Evolutionary conservation across 2,329 filamentous ascomycete genomes (phyloP).

Genomic region (Amauroascus niger): DNA sequence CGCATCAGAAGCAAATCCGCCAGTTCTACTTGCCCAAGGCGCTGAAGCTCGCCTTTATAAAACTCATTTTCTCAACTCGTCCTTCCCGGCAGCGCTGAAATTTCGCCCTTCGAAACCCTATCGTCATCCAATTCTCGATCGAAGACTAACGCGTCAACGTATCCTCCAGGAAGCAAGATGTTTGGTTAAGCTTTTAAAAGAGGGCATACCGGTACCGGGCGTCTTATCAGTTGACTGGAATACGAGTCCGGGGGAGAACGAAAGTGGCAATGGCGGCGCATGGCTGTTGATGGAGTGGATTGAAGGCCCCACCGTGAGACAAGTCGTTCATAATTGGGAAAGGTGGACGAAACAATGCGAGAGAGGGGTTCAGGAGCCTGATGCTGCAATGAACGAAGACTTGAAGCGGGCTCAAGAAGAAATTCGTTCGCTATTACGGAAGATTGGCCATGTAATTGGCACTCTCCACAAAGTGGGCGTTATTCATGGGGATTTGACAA

Average conservation of each 20-base stretch:
- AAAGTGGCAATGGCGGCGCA: slow-evolving; percentile 53
- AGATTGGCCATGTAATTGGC: slow-evolving; percentile 63
- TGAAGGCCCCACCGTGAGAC: slow-evolving; percentile 59
- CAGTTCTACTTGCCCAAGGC: slow-evolving; percentile 78
- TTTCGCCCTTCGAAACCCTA: slow-evolving; percentile 85
- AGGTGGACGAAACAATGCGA: slow-evolving; percentile 34
- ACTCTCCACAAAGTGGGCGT: slow-evolving; percentile 73
- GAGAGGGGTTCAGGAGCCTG: slow-evolving; percentile 7
- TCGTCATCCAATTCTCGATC: slow-evolving; percentile 81
- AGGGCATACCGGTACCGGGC: slow-evolving; percentile 72
- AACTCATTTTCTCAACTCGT: slow-evolving; percentile 63
- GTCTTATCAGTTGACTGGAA: slow-evolving; percentile 59
- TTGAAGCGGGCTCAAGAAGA: slow-evolving; percentile 39
- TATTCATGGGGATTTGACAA: slow-evolving; percentile 91
- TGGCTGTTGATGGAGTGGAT: slow-evolving; percentile 85
- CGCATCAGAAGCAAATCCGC: slow-evolving; percentile 43
- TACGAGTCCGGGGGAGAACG: slow-evolving; percentile 12
- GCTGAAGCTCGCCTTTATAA: slow-evolving; percentile 92
- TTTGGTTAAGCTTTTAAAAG: slow-evolving; percentile 64
- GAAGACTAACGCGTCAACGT: slow-evolving; percentile 73
- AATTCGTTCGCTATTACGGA: slow-evolving; percentile 55
- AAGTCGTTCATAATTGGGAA: slow-evolving; percentile 60
- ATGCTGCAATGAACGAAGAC: slow-evolving; percentile 18
- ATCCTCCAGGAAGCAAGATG: slow-evolving; percentile 84
- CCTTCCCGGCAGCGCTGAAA: slow-evolving; percentile 69